These are phyloP conservation scores for Coemansia asiatica DNA, from an alignment of 192 early-diverging fungal species.

Conservation along the genomic window DNA sequence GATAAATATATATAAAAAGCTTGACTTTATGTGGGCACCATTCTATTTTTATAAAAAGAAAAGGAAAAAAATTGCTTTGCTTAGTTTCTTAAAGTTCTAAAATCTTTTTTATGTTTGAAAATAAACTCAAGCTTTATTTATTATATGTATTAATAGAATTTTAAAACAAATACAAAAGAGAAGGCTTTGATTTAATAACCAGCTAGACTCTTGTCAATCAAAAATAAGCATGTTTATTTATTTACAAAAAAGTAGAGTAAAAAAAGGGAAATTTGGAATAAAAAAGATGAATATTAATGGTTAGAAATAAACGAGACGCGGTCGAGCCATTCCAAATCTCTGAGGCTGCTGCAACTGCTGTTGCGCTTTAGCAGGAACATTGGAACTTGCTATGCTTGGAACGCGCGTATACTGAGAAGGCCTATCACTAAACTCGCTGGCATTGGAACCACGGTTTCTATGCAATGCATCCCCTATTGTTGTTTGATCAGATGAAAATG, in stretches of 20 bases:
- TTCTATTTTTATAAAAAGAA: too few species aligned
- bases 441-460: neutral
- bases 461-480: neutral
- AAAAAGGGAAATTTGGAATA: neutral
- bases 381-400: neutral
- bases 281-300: neutral
- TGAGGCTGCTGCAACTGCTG: constrained; percentile 3
- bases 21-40: too few species aligned
- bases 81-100: too few species aligned
- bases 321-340: constrained; percentile 25
- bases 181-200: neutral
- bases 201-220: neutral
- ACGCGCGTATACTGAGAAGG: neutral
- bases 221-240: neutral
- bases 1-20: too few species aligned
- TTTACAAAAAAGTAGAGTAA: neutral
- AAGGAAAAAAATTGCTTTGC: too few species aligned
- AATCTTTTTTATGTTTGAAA: too few species aligned
- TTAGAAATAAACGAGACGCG: neutral
- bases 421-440: neutral
- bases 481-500: neutral
- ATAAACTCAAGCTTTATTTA: too few species aligned
- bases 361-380: neutral
- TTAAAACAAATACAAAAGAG: neutral
- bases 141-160: too few species aligned